phyloP scores from a whole-genome alignment of 306 rosid genomes.

The Rubus parviflorus region DNA sequence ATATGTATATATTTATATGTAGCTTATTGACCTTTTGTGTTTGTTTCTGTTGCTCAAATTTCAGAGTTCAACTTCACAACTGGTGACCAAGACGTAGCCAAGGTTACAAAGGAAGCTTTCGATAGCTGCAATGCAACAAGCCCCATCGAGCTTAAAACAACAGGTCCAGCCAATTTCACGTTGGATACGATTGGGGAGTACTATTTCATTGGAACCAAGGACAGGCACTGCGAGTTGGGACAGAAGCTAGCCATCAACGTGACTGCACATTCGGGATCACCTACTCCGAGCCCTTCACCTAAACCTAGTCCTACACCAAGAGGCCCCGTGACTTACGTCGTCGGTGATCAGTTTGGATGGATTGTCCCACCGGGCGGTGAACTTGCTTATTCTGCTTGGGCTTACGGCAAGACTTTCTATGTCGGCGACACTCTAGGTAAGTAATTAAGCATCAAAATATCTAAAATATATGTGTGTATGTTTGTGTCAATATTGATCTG shows the following conservation, averaged over 20 bases:
- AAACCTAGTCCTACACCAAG: slow-evolving; percentile 30
- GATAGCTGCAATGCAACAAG: slow-evolving; percentile 41
- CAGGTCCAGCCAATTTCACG: slow-evolving; percentile 51
- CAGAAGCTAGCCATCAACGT: slow-evolving; percentile 48
- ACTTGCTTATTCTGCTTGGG: slow-evolving; percentile 38
- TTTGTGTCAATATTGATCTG: neutral
- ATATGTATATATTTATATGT: neutral
- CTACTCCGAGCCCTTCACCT: slow-evolving; percentile 36
- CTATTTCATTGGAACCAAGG: slow-evolving; percentile 55
- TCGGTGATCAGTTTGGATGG: slow-evolving; percentile 54
- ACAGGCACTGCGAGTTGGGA: slow-evolving; percentile 37
- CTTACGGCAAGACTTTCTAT: slow-evolving; percentile 34
- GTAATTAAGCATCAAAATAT: too few relatives aligned
- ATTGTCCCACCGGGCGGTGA: slow-evolving; percentile 39
- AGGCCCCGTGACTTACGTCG: slow-evolving; percentile 36
- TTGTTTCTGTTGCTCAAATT: neutral
- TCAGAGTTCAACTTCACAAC: slow-evolving; percentile 57
- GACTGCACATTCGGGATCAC: slow-evolving; percentile 28
- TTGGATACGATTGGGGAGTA: slow-evolving; percentile 38
- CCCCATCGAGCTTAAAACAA: slow-evolving; percentile 37
- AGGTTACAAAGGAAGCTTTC: slow-evolving; percentile 51
- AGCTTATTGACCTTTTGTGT: neutral
- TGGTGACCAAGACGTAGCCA: slow-evolving; percentile 53
- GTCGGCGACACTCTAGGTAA: slow-evolving; percentile 57
- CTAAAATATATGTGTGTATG: too few relatives aligned